phyloP scores from a whole-genome alignment of 164 flowering plant species.

The Magnolia sinica region DNA sequence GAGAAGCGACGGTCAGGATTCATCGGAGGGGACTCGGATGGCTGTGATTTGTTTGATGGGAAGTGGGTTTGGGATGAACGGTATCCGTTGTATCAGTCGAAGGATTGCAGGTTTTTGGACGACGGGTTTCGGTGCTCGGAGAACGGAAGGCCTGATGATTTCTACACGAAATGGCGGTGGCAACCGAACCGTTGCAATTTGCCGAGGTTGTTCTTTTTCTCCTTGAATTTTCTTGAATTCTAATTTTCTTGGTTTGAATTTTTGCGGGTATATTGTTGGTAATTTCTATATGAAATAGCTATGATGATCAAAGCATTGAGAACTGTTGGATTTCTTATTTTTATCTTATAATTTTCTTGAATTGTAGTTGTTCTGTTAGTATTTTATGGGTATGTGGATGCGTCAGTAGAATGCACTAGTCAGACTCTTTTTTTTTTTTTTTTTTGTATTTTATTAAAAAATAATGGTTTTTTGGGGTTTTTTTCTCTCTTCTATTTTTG shows the following conservation, averaged over 20 bases:
- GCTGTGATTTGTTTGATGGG: conserved; percentile 73
- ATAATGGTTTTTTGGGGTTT: no score
- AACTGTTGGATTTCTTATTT: no score
- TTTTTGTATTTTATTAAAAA: no score
- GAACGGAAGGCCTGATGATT: conserved; percentile 73
- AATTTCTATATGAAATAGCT: no score
- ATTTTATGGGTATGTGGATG: no score
- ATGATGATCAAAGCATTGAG: no score
- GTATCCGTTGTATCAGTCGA: conserved; percentile 68
- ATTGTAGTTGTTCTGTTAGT: no score
- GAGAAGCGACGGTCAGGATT: conserved; percentile 21
- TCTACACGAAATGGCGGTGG: conserved; percentile 94
- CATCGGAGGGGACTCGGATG: conserved; percentile 29
- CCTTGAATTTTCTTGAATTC: not conserved
- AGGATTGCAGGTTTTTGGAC: conserved; percentile 64
- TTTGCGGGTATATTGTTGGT: not conserved
- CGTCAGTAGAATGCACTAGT: no score
- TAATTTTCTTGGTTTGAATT: not conserved
- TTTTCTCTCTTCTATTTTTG: no score
- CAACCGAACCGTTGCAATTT: conserved; percentile 83
- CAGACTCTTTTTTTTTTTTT: no score
- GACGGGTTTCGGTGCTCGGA: conserved; percentile 74
- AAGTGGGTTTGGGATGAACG: conserved; percentile 80
- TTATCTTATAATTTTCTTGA: no score
- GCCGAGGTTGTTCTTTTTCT: conserved; percentile 59